A percentile compares a stretch with the other conserved stretches of the same genome.
Conservation (phyloP, 2,329 filamentous ascomycete species). For the Neonectria neomacrospora region DNA sequence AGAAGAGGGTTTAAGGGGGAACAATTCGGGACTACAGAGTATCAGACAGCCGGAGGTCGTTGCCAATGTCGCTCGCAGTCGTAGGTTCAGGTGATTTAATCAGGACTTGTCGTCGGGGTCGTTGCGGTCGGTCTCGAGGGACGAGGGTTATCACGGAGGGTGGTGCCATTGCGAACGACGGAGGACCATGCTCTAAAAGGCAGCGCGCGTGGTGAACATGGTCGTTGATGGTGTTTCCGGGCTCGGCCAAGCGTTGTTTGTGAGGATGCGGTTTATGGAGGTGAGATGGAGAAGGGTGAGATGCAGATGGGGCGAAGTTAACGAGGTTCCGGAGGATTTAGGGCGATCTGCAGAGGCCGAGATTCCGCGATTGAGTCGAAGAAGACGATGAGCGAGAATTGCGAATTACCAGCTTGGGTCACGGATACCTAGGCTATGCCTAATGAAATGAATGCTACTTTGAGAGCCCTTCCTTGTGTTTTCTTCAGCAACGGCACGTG, state of each 20-base stretch:
- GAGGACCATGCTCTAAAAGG: slow-evolving; percentile 66
- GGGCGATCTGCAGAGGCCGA: background rate
- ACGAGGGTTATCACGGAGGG: slow-evolving; percentile 59
- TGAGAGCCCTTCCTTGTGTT: background rate
- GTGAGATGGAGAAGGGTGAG: background rate
- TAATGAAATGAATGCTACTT: no score
- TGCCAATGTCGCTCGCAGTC: slow-evolving; percentile 1
- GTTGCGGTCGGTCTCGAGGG: slow-evolving; percentile 36
- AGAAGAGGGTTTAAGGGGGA: background rate
- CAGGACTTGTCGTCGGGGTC: slow-evolving; percentile 7
- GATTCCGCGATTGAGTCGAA: slow-evolving; percentile 12
- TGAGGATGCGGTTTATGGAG: slow-evolving; percentile 21
- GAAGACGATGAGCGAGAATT: slow-evolving; percentile 12
- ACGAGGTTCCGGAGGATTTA: background rate
- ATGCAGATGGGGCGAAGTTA: slow-evolving; percentile 1
- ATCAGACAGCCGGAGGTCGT: background rate
- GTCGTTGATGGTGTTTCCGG: background rate
- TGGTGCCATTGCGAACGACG: slow-evolving; percentile 65
- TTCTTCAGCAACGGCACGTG: background rate
- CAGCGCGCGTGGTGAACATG: slow-evolving; percentile 55
- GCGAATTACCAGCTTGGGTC: no score
- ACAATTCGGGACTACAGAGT: background rate
- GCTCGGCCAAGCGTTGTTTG: slow-evolving; percentile 22
- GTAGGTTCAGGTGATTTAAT: slow-evolving; percentile 8
- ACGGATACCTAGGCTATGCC: no score